phyloP scores from a whole-genome alignment of 1,284 basidiomycete genomes.

The Amylostereum chailletii region DNA sequence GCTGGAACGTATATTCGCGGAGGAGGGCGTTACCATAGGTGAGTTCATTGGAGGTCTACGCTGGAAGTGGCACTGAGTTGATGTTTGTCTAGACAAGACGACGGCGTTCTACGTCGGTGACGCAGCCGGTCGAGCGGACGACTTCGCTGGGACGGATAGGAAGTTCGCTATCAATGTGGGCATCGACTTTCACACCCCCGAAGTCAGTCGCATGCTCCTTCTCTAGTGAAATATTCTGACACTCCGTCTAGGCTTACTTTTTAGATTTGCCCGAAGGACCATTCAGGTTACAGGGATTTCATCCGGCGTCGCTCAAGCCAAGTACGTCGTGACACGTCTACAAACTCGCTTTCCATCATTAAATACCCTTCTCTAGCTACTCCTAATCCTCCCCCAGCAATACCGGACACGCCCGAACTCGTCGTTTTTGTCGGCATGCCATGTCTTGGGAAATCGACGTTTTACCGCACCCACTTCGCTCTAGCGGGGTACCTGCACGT shows the following conservation, averaged over 20 bases:
- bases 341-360: not conserved
- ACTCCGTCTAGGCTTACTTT: constrained; percentile 66
- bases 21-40: constrained; percentile 63
- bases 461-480: constrained; percentile 68
- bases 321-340: constrained; percentile 20
- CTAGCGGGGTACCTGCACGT: constrained; percentile 68
- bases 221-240: not conserved
- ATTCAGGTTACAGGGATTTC: constrained; percentile 50
- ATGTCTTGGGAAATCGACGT: constrained; percentile 80
- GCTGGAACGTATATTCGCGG: constrained; percentile 51
- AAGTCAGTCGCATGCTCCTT: constrained; percentile 27
- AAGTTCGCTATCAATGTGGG: constrained; percentile 80
- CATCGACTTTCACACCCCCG: constrained; percentile 33
- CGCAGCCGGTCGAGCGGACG: constrained; percentile 72
- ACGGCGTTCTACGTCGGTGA: constrained; percentile 82
- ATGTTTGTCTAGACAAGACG: constrained; percentile 43
- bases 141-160: constrained; percentile 75
- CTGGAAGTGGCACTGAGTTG: not conserved
- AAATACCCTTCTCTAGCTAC: constrained; percentile 14
- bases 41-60: constrained; percentile 11
- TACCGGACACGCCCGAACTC: constrained; percentile 41
- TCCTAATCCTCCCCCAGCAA: constrained; percentile 49
- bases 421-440: constrained; percentile 88
- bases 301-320: constrained; percentile 39
- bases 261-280: constrained; percentile 40